Evolutionary conservation across 106 monocot species (phyloP).

Genomic region (Cymbidium sinense): DNA sequence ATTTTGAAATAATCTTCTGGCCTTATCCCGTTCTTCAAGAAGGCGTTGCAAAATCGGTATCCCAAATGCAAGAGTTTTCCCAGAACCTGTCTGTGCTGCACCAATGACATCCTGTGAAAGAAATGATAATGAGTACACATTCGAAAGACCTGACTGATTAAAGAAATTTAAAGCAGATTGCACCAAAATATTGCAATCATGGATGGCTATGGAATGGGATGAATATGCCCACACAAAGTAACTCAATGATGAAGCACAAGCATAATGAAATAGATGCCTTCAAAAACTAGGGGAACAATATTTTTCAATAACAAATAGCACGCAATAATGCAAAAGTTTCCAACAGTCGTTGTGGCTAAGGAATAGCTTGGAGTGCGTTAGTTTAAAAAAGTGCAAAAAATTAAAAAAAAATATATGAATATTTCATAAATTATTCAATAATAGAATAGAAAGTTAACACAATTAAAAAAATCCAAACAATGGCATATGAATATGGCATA

Average conservation of each 20-base stretch:
- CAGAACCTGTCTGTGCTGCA: slow-evolving; percentile 99
- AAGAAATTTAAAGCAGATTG: not conserved
- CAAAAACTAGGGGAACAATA: not conserved
- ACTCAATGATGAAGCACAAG: not conserved
- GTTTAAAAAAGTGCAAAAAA: no score
- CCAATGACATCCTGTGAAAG: slow-evolving; percentile 83
- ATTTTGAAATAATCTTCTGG: slow-evolving; percentile 22
- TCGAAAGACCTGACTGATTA: not conserved
- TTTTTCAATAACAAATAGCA: not conserved
- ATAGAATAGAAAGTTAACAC: no score
- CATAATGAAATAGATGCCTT: not conserved
- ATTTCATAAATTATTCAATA: no score
- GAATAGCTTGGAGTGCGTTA: no score
- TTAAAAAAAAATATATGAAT: no score
- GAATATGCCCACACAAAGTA: not conserved
- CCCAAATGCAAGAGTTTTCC: slow-evolving; percentile 98
- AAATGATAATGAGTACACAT: not conserved
- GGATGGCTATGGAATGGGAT: not conserved
- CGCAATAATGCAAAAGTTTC: no score
- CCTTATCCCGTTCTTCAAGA: slow-evolving; percentile 81
- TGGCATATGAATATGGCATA: not conserved
- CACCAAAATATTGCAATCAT: not conserved
- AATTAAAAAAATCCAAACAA: not conserved
- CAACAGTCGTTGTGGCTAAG: no score
- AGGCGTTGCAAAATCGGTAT: slow-evolving; percentile 76